Base-by-base conservation (phyloP, 2,329 filamentous ascomycete species). In the Ophiostoma piceae region DNA sequence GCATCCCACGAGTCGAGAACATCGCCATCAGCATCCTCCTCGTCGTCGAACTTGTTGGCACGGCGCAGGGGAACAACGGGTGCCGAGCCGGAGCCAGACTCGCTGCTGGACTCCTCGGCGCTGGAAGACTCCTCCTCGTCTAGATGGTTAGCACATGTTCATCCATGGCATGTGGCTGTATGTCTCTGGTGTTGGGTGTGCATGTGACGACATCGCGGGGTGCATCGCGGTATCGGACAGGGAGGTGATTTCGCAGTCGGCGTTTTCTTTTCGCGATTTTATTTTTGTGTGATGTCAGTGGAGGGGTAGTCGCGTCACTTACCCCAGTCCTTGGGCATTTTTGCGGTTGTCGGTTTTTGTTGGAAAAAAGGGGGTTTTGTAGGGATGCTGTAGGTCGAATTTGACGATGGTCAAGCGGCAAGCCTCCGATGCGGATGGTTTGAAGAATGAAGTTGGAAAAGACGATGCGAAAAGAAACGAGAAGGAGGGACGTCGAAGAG, bases 1-100 rank as follows among this genome's bases (percentile, higher is more conserved):
- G 92, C 94, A 77, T 98, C 94, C 95, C 95, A 99, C 43, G 92
- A 94, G 72, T 99, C 95, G 77, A 97, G 87, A 70, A 98, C 94
- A 80, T 96, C 92, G 75, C 84, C 84, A 74, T 91, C 89, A 43
- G 94, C 89, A 69, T 85, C 90, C 80, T 97, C 94, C 79, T 98
- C 94, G 75, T 98, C 94, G 75, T 95, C 93, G 77, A 97, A 97
- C 82, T 95, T 92, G 74, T 71, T 81, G 72, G 78, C 62, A 19
- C 73, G 80, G 73, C 84, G 82, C 73, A 83, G 82, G 68, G 77
- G 75, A 70, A 78, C 78, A 66, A 78, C 75, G 2, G 79, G 78
- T 39, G 82, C 78, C 16, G 82, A 22, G 41, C 82, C 78, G 32
- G 66, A 8, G 32, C 66, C 54, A 29, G 69, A 77, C 70, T 76